Evolutionary conservation across 768 basidiomycete genomes (phyloP).

Genomic region (Suillus lakei): DNA sequence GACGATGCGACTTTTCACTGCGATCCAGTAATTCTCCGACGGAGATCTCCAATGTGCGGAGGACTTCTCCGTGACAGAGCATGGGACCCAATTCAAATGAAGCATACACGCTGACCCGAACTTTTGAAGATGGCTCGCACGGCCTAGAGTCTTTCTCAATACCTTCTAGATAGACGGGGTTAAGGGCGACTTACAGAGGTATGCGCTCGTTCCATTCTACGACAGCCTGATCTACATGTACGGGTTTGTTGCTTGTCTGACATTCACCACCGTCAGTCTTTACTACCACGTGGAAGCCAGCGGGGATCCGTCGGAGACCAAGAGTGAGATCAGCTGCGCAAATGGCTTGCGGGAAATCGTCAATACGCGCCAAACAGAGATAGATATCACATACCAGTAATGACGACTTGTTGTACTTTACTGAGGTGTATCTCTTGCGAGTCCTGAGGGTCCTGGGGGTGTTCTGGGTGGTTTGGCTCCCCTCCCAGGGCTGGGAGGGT

Average conservation of each 20-base stretch:
- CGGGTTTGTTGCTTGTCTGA: neutral
- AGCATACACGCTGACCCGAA: conserved; percentile 5
- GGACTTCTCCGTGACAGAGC: conserved; percentile 13
- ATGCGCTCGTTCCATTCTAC: conserved; percentile 9
- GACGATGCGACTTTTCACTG: neutral
- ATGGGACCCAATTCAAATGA: conserved; percentile 14
- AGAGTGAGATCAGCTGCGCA: conserved; percentile 10
- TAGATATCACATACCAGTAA: neutral
- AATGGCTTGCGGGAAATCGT: conserved; percentile 11
- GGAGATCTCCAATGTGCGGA: conserved; percentile 6
- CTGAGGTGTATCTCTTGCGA: neutral
- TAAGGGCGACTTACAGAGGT: neutral
- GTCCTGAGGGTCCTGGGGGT: neutral
- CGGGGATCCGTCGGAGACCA: conserved; percentile 12
- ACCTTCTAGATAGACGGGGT: neutral
- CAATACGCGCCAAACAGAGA: too few relatives aligned
- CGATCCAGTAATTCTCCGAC: neutral
- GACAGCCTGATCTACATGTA: neutral
- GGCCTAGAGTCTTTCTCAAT: neutral
- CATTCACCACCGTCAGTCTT: neutral
- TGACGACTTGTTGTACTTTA: neutral
- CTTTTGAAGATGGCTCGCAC: neutral
- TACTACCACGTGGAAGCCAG: conserved; percentile 16
- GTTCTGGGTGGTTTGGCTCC: neutral
- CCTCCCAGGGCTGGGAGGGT: too few relatives aligned